These are phyloP conservation scores for Petunia secreta DNA, from an alignment of 257 asterid species.

Conservation along the genomic window DNA sequence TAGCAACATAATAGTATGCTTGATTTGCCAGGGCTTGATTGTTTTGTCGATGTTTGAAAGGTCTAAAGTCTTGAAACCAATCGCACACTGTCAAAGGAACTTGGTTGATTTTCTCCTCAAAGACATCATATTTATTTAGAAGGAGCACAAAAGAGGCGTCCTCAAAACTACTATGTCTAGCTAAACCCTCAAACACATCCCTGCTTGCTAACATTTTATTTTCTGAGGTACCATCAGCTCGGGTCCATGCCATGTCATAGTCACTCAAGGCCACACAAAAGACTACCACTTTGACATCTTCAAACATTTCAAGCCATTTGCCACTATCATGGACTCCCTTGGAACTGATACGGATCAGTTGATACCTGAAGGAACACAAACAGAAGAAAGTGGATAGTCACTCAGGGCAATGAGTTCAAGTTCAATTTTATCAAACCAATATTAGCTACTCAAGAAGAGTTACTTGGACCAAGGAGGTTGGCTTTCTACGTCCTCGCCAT, in stretches of 20 bases:
- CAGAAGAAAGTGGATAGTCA: slow-evolving; percentile 6
- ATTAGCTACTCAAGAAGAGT: slow-evolving; percentile 27
- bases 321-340: slow-evolving; percentile 42
- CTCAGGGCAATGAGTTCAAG: neutral
- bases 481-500: slow-evolving; percentile 33
- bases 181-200: slow-evolving; percentile 49
- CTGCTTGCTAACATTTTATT: slow-evolving; percentile 63
- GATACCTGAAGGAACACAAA: slow-evolving; percentile 47
- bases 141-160: slow-evolving; percentile 59
- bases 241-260: slow-evolving; percentile 48
- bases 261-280: slow-evolving; percentile 59
- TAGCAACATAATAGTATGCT: slow-evolving; percentile 63
- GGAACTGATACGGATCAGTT: slow-evolving; percentile 54
- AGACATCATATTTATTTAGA: slow-evolving; percentile 57
- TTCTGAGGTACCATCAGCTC: slow-evolving; percentile 36
- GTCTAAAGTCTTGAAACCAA: slow-evolving; percentile 71
- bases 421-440: neutral
- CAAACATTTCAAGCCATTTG: slow-evolving; percentile 71
- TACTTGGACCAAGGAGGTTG: slow-evolving; percentile 51
- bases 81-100: slow-evolving; percentile 65
- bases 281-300: slow-evolving; percentile 46
- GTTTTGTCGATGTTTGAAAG: slow-evolving; percentile 43
- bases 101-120: slow-evolving; percentile 55
- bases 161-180: slow-evolving; percentile 44
- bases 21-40: slow-evolving; percentile 52